phyloP scores from a whole-genome alignment of 768 basidiomycete species.

The Amyloporia xantha region DNA sequence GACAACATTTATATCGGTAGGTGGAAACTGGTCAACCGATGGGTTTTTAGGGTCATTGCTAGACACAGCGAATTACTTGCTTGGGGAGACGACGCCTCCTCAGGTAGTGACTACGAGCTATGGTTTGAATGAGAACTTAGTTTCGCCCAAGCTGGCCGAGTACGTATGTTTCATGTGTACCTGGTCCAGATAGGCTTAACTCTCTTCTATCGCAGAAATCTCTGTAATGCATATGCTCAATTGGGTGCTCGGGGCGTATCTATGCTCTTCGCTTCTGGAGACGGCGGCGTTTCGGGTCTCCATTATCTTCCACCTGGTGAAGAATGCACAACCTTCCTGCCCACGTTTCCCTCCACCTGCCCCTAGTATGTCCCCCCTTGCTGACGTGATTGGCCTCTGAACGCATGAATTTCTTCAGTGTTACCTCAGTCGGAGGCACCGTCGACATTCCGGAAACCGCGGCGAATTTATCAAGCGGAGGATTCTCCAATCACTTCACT shows the following conservation, averaged over 20 bases:
- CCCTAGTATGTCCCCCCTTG: constrained; percentile 20
- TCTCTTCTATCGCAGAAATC: constrained; percentile 38
- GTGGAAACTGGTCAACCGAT: constrained; percentile 17
- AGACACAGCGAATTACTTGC: constrained; percentile 51
- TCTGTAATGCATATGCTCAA: constrained; percentile 28
- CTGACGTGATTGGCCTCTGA: not conserved
- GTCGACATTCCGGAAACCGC: constrained; percentile 22
- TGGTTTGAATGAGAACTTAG: constrained; percentile 64
- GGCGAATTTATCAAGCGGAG: constrained; percentile 30
- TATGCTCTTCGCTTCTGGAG: constrained; percentile 30
- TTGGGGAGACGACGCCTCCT: constrained; percentile 37
- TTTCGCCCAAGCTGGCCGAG: constrained; percentile 45
- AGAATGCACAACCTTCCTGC: constrained; percentile 35
- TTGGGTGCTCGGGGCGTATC: constrained; percentile 29
- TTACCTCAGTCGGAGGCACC: constrained; percentile 31
- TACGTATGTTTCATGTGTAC: constrained; percentile 24
- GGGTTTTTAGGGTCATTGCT: constrained; percentile 18
- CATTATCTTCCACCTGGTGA: constrained; percentile 34
- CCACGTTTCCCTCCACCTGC: constrained; percentile 30
- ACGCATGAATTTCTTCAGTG: constrained; percentile 1
- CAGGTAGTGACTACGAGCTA: constrained; percentile 64
- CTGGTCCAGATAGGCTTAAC: too few species aligned
- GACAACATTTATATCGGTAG: constrained; percentile 27
- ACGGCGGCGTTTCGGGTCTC: constrained; percentile 28
- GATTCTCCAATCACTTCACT: constrained; percentile 35